Percentiles rank a stretch among this genome's conserved stretches.
phyloP scores from a whole-genome alignment of 1,139 yeast species.

The Lodderomyces elongisporus region DNA sequence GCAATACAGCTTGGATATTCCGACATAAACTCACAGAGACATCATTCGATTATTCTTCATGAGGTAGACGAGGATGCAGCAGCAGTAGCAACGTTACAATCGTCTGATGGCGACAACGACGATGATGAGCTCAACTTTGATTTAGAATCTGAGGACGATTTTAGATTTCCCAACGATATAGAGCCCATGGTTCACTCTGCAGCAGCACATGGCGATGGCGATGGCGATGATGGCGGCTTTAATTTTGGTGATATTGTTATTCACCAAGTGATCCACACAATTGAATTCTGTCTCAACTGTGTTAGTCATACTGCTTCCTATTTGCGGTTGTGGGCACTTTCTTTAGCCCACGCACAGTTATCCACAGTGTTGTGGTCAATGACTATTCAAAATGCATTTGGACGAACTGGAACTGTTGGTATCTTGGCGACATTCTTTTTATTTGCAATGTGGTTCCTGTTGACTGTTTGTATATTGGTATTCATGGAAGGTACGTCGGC shows the following conservation, averaged over 20 bases:
- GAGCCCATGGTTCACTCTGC: constrained; percentile 37
- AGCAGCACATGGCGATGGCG: constrained; percentile 30
- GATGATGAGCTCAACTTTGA: constrained; percentile 16
- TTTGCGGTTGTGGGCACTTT: constrained; percentile 92
- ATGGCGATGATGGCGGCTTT: constrained; percentile 50
- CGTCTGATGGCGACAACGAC: constrained; percentile 21
- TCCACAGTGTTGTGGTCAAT: constrained; percentile 93
- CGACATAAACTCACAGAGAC: constrained; percentile 30
- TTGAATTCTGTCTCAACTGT: constrained; percentile 95
- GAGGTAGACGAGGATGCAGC: constrained; percentile 33
- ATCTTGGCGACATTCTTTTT: constrained; percentile 67
- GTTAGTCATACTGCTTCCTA: constrained; percentile 98
- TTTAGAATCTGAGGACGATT: constrained; percentile 22
- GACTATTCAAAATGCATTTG: constrained; percentile 85
- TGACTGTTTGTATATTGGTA: constrained; percentile 87
- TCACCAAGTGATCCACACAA: constrained; percentile 97
- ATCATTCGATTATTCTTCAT: constrained; percentile 29
- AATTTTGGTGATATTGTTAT: constrained; percentile 91
- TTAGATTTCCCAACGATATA: constrained; percentile 43
- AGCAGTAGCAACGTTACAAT: constrained; percentile 19
- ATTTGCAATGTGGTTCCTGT: constrained; percentile 91
- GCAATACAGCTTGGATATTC: constrained; percentile 33
- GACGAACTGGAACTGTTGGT: constrained; percentile 60
- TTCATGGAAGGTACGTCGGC: constrained; percentile 98
- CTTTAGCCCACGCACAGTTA: constrained; percentile 94